Conservation (phyloP, 768 basidiomycete genomes). For the Pleurotus eryngii region DNA sequence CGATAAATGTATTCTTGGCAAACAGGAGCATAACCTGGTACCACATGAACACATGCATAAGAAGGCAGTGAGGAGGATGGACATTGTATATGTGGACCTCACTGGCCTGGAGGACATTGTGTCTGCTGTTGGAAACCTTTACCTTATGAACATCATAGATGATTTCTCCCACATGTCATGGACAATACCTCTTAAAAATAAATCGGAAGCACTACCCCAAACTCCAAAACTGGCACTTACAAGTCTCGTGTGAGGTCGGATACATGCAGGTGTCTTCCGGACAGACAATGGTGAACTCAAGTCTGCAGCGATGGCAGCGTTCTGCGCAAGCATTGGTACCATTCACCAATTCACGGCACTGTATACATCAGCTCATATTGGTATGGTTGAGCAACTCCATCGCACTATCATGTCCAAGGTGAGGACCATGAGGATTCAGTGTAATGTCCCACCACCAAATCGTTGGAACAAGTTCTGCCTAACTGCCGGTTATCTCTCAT, state of each 20-base stretch:
- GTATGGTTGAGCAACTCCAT: constrained; percentile 33
- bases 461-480: constrained; percentile 32
- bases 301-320: constrained; percentile 16
- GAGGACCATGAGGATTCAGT: constrained; percentile 23
- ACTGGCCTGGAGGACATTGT: constrained; percentile 11
- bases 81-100: constrained; percentile 12
- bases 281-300: constrained; percentile 22
- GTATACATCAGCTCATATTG: constrained; percentile 35
- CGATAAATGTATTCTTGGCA: constrained; percentile 14
- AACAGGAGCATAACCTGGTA: constrained; percentile 12
- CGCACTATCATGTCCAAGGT: constrained; percentile 28
- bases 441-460: constrained; percentile 22
- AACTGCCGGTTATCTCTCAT: constrained; percentile 17
- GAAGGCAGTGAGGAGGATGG: constrained; percentile 6
- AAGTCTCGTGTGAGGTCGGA: constrained; percentile 14
- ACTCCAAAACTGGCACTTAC: constrained; percentile 25
- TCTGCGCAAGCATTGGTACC: constrained; percentile 8
- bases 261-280: constrained; percentile 12
- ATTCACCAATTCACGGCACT: constrained; percentile 21
- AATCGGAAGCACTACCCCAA: constrained; percentile 18
- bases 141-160: constrained; percentile 33
- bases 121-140: constrained; percentile 17
- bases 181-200: constrained; percentile 28
- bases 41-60: constrained; percentile 7
- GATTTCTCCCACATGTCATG: constrained; percentile 26